Conservation (phyloP, 441 rosid species). For the Mallotus japonicus region DNA sequence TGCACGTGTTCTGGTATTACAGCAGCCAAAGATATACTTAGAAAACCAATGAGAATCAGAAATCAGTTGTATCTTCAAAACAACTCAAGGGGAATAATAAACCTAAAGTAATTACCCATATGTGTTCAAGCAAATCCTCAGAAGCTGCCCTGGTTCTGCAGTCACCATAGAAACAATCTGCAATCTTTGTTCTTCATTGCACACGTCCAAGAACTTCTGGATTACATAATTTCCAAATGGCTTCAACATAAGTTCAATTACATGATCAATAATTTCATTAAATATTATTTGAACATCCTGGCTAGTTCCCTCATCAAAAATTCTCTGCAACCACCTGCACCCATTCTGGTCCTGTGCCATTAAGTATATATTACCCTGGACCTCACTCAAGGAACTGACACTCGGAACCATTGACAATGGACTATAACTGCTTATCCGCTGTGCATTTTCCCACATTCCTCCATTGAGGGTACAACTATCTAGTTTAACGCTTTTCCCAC, state of each 20-base stretch:
- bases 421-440: constrained; percentile 4
- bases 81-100: neutral
- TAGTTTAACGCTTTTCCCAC: constrained; percentile 27
- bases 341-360: constrained; percentile 81
- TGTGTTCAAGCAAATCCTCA: constrained; percentile 61
- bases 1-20: constrained; percentile 63
- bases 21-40: constrained; percentile 14
- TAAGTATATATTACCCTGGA: constrained; percentile 46
- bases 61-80: neutral
- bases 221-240: constrained; percentile 80
- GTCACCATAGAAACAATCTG: constrained; percentile 48
- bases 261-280: constrained; percentile 45
- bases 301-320: constrained; percentile 60
- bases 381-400: constrained; percentile 42
- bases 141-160: constrained; percentile 48
- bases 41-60: neutral
- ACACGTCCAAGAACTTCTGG: constrained; percentile 67
- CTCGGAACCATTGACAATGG: constrained; percentile 26
- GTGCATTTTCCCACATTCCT: constrained; percentile 26
- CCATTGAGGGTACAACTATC: constrained; percentile 24
- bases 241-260: constrained; percentile 59
- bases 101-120: constrained; percentile 56
- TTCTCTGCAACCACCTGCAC: constrained; percentile 61
- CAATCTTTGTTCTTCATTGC: constrained; percentile 58
- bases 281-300: constrained; percentile 42